A percentile compares a stretch with the other conserved stretches of the same genome.
phyloP scores from a whole-genome alignment of 2,329 filamentous ascomycete genomes.

The Colletotrichum sp. region DNA sequence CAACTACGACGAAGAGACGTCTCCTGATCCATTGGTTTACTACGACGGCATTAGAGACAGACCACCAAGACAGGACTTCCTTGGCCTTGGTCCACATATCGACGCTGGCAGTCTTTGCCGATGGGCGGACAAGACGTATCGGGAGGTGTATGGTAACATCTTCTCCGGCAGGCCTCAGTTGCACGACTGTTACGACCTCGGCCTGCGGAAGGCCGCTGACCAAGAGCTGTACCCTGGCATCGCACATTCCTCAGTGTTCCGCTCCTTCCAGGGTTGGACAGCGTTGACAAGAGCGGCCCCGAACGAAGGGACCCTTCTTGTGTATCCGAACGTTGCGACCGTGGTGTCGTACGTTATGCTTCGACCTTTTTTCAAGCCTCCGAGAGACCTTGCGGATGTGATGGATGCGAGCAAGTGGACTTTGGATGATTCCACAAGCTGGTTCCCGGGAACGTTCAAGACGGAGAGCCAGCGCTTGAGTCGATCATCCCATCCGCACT shows the following conservation, averaged over 20 bases:
- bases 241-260: constrained; percentile 41
- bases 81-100: constrained; percentile 47
- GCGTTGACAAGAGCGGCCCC: constrained; percentile 41
- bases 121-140: constrained; percentile 44
- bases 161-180: constrained; percentile 39
- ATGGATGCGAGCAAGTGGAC: constrained; percentile 42
- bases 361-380: constrained; percentile 45
- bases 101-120: constrained; percentile 47
- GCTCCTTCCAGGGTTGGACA: constrained; percentile 49
- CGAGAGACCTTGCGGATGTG: constrained; percentile 29
- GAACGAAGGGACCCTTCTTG: constrained; percentile 40
- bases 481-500: constrained; percentile 40
- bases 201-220: constrained; percentile 37
- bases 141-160: constrained; percentile 38
- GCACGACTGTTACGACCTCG: constrained; percentile 42
- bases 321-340: constrained; percentile 42
- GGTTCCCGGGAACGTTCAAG: constrained; percentile 43
- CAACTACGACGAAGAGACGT: constrained; percentile 29
- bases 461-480: constrained; percentile 39
- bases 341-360: constrained; percentile 44
- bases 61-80: constrained; percentile 39
- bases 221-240: constrained; percentile 37
- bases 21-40: constrained; percentile 41
- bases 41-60: constrained; percentile 43
- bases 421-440: constrained; percentile 31